Evolutionary conservation across 306 rosid species (phyloP).

Genomic region (Clitoria ternatea): DNA sequence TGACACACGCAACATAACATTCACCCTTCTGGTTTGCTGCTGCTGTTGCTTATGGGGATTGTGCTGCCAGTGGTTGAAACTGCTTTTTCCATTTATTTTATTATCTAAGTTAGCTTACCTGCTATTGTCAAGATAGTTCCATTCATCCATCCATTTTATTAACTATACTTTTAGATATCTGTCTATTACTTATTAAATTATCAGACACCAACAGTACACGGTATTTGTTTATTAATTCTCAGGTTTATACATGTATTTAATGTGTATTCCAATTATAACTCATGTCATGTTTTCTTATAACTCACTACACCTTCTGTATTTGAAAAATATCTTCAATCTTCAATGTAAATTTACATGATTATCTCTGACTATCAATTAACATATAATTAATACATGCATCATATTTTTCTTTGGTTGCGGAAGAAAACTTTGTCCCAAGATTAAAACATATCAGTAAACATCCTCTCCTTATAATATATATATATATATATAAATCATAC

Average conservation of each 20-base stretch:
- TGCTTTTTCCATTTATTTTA: constrained; percentile 27
- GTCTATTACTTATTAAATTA: background rate
- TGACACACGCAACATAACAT: constrained; percentile 38
- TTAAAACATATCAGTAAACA: no score
- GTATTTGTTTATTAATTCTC: constrained; percentile 11
- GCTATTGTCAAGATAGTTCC: constrained; percentile 26
- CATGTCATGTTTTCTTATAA: no score
- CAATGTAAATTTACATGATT: no score
- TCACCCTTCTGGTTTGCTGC: constrained; percentile 32
- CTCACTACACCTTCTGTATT: no score
- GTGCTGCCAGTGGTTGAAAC: constrained; percentile 32
- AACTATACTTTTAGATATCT: background rate
- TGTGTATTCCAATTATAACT: no score
- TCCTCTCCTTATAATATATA: no score
- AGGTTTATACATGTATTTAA: constrained; percentile 6
- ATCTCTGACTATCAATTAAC: no score
- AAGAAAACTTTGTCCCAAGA: no score
- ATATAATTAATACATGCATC: no score
- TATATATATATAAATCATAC: no score
- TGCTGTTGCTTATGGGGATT: constrained; percentile 26
- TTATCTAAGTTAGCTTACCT: constrained; percentile 32
- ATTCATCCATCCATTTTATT: background rate
- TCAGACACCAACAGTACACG: background rate
- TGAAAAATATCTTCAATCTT: no score
- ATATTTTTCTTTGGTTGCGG: no score